These are phyloP conservation scores for Trypanosoma cruzi DNA, from an alignment of 208 protist species.

Conservation along the genomic window DNA sequence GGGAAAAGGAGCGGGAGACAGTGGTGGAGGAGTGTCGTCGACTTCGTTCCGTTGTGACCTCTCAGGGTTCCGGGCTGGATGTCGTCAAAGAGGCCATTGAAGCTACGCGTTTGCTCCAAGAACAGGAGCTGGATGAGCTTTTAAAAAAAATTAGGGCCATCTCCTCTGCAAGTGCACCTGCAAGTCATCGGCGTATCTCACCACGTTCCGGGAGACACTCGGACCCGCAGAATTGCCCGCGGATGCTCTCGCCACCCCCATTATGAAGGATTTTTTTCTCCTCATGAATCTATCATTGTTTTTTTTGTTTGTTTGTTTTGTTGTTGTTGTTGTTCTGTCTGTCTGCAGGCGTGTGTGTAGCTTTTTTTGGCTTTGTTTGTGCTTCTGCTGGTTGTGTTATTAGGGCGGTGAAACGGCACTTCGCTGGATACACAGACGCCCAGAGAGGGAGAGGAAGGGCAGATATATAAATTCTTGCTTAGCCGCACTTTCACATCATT, in stretches of 20 bases:
- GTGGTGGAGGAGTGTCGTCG: constrained; percentile 12
- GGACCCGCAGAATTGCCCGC: background rate
- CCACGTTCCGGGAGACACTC: background rate
- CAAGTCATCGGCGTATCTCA: constrained; percentile 14
- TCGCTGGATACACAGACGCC: background rate
- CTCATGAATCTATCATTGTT: background rate
- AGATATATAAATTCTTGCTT: background rate
- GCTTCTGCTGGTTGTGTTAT: background rate
- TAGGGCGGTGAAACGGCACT: background rate
- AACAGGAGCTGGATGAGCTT: constrained; percentile 43
- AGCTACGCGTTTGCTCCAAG: constrained; percentile 34
- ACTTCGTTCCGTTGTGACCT: constrained; percentile 8
- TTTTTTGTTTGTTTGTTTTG: too few relatives aligned
- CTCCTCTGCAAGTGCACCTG: constrained; percentile 20
- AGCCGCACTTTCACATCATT: background rate
- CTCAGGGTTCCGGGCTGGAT: constrained; percentile 19
- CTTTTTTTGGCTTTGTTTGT: constrained; percentile 11
- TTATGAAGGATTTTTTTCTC: constrained; percentile 3
- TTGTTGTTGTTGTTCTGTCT: background rate
- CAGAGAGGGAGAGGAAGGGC: background rate
- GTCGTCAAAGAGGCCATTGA: constrained; percentile 43
- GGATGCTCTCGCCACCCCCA: constrained; percentile 22
- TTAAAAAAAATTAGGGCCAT: constrained; percentile 35
- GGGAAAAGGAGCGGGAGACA: background rate
- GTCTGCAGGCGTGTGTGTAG: too few relatives aligned